phyloP scores from a whole-genome alignment of 768 basidiomycete species.

The Leccinum barrowsii region DNA sequence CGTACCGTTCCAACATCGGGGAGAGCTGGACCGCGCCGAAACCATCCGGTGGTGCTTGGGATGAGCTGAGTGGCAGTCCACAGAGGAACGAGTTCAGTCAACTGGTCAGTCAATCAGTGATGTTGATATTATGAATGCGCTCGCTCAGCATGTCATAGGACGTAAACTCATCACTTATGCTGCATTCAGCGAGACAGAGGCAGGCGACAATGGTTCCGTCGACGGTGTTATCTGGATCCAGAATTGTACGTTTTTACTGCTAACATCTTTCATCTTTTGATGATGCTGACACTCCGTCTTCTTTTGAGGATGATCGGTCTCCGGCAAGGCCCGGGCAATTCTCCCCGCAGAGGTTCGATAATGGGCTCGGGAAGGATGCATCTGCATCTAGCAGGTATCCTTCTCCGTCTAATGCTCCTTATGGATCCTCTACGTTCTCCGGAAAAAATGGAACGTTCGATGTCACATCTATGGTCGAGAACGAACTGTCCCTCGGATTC shows the following conservation, averaged over 20 bases:
- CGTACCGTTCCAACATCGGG: constrained; percentile 43
- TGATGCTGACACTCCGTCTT: constrained; percentile 16
- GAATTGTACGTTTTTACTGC: constrained; percentile 33
- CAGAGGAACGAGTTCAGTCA: constrained; percentile 49
- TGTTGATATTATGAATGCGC: not conserved
- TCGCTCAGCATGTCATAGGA: constrained; percentile 36
- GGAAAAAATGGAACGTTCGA: constrained; percentile 36
- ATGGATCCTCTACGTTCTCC: constrained; percentile 30
- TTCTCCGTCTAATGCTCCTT: constrained; percentile 43
- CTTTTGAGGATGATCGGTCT: constrained; percentile 45
- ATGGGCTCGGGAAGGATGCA: constrained; percentile 39
- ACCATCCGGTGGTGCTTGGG: constrained; percentile 56
- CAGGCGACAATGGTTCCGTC: constrained; percentile 39
- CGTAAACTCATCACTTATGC: constrained; percentile 35
- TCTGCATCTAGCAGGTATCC: constrained; percentile 39
- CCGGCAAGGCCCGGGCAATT: constrained; percentile 46
- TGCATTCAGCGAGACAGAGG: constrained; percentile 46
- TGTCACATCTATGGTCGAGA: constrained; percentile 42
- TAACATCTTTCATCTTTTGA: constrained; percentile 11
- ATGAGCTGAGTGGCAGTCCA: constrained; percentile 48
- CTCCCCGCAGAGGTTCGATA: constrained; percentile 55
- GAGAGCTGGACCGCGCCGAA: constrained; percentile 54
- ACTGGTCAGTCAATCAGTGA: constrained; percentile 38
- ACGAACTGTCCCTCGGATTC: constrained; percentile 53
- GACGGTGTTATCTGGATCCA: constrained; percentile 36